These are phyloP conservation scores for Wallacemonas collosoma DNA, from an alignment of 208 protist species.

Conservation along the genomic window DNA sequence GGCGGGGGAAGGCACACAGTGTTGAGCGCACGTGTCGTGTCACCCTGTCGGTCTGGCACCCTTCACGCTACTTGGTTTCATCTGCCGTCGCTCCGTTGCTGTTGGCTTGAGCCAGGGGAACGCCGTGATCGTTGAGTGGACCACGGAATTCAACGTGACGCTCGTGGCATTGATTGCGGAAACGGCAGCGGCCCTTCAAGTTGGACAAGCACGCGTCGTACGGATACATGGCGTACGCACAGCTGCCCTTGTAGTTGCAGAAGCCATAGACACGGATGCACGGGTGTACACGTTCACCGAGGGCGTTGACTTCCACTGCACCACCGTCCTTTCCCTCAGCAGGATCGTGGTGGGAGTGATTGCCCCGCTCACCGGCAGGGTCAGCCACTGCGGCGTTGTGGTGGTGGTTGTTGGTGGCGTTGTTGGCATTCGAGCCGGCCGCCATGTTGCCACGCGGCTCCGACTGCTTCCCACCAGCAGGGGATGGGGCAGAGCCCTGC, in stretches of 20 bases:
- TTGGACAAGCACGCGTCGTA: slow-evolving; percentile 89
- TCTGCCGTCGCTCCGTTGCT: background rate
- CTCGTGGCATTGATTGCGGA: slow-evolving; percentile 86
- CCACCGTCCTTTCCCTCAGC: slow-evolving; percentile 14
- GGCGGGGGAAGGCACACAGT: no score
- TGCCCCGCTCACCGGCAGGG: slow-evolving; percentile 9
- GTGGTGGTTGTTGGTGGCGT: slow-evolving; percentile 9
- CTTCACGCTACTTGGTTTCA: slow-evolving; percentile 2
- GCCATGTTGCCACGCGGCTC: background rate
- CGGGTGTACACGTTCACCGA: slow-evolving; percentile 77
- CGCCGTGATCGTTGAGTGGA: slow-evolving; percentile 57
- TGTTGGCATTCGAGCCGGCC: background rate
- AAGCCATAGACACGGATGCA: slow-evolving; percentile 89
- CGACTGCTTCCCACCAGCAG: slow-evolving; percentile 10
- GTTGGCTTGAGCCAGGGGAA: slow-evolving; percentile 18
- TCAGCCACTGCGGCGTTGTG: background rate
- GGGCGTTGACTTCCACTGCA: slow-evolving; percentile 44
- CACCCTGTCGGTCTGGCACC: no score
- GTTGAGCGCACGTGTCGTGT: background rate
- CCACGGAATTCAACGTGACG: slow-evolving; percentile 83
- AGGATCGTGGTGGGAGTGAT: slow-evolving; percentile 12
- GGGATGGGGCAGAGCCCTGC: slow-evolving; percentile 11
- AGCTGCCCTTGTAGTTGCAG: slow-evolving; percentile 89
- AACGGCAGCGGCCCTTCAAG: slow-evolving; percentile 89
- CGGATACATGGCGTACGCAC: slow-evolving; percentile 86